Evolutionary conservation across 2,329 filamentous ascomycete species (phyloP).

Genomic region (Pseudogymnoascus sp.): DNA sequence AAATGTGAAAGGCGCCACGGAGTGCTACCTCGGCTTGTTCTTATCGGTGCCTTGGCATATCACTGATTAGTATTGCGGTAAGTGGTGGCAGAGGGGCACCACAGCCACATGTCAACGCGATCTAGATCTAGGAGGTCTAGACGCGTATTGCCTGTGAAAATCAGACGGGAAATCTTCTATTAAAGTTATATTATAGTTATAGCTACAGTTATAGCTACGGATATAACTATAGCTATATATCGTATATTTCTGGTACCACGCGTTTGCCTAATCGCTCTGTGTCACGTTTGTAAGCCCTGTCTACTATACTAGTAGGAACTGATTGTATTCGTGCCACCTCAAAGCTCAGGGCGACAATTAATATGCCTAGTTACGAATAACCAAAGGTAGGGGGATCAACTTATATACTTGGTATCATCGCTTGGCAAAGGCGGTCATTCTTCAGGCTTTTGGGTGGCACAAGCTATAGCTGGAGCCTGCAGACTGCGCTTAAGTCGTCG

Average conservation of each 20-base stretch:
- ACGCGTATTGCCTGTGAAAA: neutral
- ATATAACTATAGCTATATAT: neutral
- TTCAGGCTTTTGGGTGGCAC: too few relatives aligned
- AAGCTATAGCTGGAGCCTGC: neutral
- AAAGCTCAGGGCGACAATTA: too few relatives aligned
- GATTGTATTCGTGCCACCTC: too few relatives aligned
- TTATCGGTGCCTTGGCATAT: neutral
- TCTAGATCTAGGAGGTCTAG: neutral
- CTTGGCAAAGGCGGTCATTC: too few relatives aligned
- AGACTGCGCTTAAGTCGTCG: slow-evolving; percentile 8
- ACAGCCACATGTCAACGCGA: neutral
- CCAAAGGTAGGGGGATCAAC: too few relatives aligned
- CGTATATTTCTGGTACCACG: neutral
- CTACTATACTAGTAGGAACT: neutral
- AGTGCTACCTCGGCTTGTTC: neutral
- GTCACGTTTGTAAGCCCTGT: neutral
- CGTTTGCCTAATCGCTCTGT: neutral
- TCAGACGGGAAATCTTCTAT: neutral
- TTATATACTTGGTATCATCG: too few relatives aligned
- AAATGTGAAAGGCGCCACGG: neutral
- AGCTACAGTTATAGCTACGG: neutral
- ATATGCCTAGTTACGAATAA: too few relatives aligned
- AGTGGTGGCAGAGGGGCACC: neutral
- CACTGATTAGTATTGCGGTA: neutral
- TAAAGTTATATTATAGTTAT: neutral